Evolutionary conservation across 768 basidiomycete genomes (phyloP).

Genomic region (Suillus occidentalis): DNA sequence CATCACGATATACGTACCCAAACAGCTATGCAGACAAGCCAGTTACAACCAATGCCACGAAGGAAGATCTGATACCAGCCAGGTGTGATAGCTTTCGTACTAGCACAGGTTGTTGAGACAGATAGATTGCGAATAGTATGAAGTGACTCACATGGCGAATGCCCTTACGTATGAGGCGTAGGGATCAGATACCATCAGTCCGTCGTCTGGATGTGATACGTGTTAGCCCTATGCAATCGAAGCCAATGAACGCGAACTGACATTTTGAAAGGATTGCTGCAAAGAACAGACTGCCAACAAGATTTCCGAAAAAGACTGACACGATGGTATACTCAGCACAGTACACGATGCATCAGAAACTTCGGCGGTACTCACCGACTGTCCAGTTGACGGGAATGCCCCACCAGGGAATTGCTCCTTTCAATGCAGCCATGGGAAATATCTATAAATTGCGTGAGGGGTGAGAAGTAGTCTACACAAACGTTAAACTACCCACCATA

Average conservation of each 20-base stretch:
- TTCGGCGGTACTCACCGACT: conserved; percentile 46
- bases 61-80: conserved; percentile 74
- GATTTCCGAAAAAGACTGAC: conserved; percentile 69
- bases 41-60: conserved; percentile 74
- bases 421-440: conserved; percentile 68
- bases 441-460: conserved; percentile 37
- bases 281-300: conserved; percentile 70
- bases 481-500: conserved; percentile 47
- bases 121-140: not conserved
- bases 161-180: conserved; percentile 52
- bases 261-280: conserved; percentile 65
- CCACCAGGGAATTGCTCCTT: conserved; percentile 69
- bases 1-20: conserved; percentile 51
- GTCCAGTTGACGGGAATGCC: conserved; percentile 66
- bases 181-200: conserved; percentile 57
- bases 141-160: conserved; percentile 58
- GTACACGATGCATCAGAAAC: not conserved
- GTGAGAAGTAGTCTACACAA: conserved; percentile 4
- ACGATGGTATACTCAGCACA: conserved; percentile 7
- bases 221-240: conserved; percentile 1
- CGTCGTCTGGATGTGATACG: conserved; percentile 44
- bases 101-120: conserved; percentile 23
- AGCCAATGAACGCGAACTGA: conserved; percentile 32
- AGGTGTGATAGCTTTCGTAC: conserved; percentile 63
- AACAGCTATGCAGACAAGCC: conserved; percentile 71